A percentile compares a stretch with the other conserved stretches of the same genome.
Evolutionary conservation across 2,329 filamentous ascomycete genomes (phyloP).

Genomic region (Scedosporium dehoogii): DNA sequence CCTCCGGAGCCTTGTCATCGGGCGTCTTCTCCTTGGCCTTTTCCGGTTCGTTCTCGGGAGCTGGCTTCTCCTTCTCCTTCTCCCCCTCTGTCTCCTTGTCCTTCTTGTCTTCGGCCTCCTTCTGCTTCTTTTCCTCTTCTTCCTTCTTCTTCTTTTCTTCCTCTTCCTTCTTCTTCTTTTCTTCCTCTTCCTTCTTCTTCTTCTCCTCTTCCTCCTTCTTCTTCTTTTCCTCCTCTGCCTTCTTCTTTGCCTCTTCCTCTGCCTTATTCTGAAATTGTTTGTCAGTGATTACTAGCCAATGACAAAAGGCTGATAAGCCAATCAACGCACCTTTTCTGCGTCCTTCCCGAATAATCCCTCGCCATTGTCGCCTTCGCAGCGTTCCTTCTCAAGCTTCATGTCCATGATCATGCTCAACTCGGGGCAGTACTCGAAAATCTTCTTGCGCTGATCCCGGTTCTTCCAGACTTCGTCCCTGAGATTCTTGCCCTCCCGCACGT

Average conservation of each 20-base stretch:
- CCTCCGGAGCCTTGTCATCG: neutral
- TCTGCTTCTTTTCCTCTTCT: neutral
- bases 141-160: neutral
- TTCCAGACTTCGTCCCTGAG: conserved; percentile 37
- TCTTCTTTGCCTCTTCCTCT: neutral
- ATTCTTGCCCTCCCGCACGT: conserved; percentile 30
- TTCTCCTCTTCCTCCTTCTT: conserved; percentile 1
- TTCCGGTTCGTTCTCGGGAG: neutral
- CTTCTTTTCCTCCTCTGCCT: neutral
- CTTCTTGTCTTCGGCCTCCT: conserved; percentile 6
- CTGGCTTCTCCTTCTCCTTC: conserved; percentile 3
- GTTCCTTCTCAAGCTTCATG: conserved; percentile 43
- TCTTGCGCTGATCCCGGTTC: conserved; percentile 28
- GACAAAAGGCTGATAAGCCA: neutral
- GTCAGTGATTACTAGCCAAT: neutral
- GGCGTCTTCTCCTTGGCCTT: neutral
- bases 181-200: neutral
- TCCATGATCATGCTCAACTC: conserved; percentile 45
- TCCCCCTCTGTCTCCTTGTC: conserved; percentile 5
- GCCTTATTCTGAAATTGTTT: neutral
- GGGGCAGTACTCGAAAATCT: conserved; percentile 46
- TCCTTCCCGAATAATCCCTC: conserved; percentile 15
- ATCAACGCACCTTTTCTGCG: conserved; percentile 4
- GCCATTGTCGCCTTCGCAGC: conserved; percentile 28
- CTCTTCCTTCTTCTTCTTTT: neutral